Conservation (phyloP, 306 rosid species). For the Crataegus laevigata region DNA sequence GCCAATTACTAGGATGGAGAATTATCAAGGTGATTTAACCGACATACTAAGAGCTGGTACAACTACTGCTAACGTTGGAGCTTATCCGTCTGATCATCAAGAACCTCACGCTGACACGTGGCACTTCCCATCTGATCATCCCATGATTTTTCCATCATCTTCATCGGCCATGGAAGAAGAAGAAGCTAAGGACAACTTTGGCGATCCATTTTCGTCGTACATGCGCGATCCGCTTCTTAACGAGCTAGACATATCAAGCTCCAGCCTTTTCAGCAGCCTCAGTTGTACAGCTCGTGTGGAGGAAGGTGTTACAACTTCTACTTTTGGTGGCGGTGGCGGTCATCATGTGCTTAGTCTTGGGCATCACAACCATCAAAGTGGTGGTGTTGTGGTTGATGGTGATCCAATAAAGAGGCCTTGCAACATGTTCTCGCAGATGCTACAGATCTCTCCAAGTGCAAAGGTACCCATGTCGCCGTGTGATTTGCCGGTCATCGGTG, state of each 20-base stretch:
- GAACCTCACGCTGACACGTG: neutral
- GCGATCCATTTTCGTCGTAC: conserved; percentile 69
- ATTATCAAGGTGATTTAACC: conserved; percentile 77
- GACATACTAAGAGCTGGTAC: conserved; percentile 57
- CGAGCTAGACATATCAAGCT: conserved; percentile 15
- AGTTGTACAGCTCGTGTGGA: neutral
- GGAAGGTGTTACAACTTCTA: neutral
- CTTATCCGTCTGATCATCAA: neutral
- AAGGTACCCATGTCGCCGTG: conserved; percentile 25
- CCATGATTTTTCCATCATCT: conserved; percentile 14
- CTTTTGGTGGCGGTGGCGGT: neutral
- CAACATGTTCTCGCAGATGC: conserved; percentile 67
- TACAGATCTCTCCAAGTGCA: conserved; percentile 79
- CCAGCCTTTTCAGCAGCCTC: conserved; percentile 22
- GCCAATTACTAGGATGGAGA: conserved; percentile 44
- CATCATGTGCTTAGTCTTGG: neutral
- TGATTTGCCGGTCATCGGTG: conserved; percentile 22
- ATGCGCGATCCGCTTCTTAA: conserved; percentile 67
- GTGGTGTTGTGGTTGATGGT: neutral
- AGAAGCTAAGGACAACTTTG: conserved; percentile 34
- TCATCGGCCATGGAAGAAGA: conserved; percentile 15
- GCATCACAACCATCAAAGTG: neutral
- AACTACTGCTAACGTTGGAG: neutral
- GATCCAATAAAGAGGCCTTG: conserved; percentile 18
- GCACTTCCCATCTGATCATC: conserved; percentile 12